Evolutionary conservation across 345 rosid species (phyloP), one percentile per base, ranked within the genome.

Genomic region (Psidium guajava): DNA sequence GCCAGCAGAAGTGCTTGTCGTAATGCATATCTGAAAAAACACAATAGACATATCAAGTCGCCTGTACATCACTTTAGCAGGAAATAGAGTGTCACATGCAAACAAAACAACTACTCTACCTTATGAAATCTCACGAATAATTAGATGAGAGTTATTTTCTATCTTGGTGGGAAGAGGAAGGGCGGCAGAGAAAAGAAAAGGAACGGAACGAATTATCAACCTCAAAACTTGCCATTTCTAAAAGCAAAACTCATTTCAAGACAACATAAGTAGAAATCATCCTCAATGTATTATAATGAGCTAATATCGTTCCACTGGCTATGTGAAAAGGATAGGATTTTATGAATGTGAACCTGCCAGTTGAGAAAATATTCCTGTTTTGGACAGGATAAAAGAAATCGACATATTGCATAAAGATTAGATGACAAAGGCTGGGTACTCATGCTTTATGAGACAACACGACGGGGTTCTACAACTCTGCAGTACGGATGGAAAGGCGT

Each of bases 1-100:
- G 51, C 98, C 99, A 82, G 96, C 99, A 28, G 99, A 96, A 87
- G 97, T 97, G 89, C 98, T 97, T 54, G 99, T 91, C 6, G 94
- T 93, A 87, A 97, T 92, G 86, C 94, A 93, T 91, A 97, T 92
- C 99, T 97, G 89, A 8, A 82, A 86, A 52, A 1, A 73, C 77
- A 32, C 53, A 85, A 84, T 44, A 32, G 77, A 69, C 77, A 36
- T 69, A 69, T 69, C 20, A 36, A 69, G 47, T 36, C 47, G 9
- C 13, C 47, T 32, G 24, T 69, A 69, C 13, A 36, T 69, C 47
- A 8, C 47, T 69, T 36, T 36, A 69, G 82, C 83, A 51, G 42
- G 57, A 49, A 28, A 54, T n/a, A 51, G 32, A 82, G 27, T 13
- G 47, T 49, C 22, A 10, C 8, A 36, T 16, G 77, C 77, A 69